Evolutionary conservation across 176 grass and related monocot species (phyloP), one percentile per base, ranked within the genome.

Genomic region (Oryza meyeriana): DNA sequence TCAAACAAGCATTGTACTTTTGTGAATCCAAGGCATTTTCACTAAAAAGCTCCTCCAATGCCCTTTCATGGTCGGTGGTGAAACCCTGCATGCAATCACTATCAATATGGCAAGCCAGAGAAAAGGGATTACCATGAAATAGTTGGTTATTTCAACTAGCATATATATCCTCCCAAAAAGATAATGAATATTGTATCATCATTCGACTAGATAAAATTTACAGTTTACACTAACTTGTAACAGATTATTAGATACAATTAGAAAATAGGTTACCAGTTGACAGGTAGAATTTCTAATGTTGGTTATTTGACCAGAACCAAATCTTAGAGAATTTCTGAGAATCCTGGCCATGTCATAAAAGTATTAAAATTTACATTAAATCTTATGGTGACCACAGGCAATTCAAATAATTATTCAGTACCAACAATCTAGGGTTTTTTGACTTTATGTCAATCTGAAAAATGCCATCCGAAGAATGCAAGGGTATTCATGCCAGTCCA

Each of bases 31-130:
- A 90, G 48, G 88, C 88, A 82, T 91, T 98, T 91, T 98, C 92
- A 74, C 88, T 90, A 83, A 98, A 98, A 86, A 98, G 79, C 90
- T 98, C 95, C 86, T 98, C 95, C 86, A 98, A 76, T 38, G 95
- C 95, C 74, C 88, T 98, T 75, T 98, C 95, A 47, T 98, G 95
- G 75, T 94, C 95, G 65, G 95, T 98, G 79, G 86, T 73, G 82
- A 98, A 98, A 82, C 92, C 95, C 95, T 98, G 80, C 44, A 85
- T 8, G 48, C 47, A 64, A 82, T 65, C 67, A 81, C 55, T 14
- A 61, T 75, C 31, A 72, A 26, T 80, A 44, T 45, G 12, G 36
- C 12, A 78, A 61, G 48, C 64, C 57, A 81, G 5, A 76, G 45
- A 45, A 8, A 74, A 84, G 35, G 82, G 69, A 45, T 44, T 73